Percentiles rank a stretch among this genome's conserved stretches.
Evolutionary conservation across 1,284 basidiomycete genomes (phyloP).

Genomic region (Heterobasidion parviporum): DNA sequence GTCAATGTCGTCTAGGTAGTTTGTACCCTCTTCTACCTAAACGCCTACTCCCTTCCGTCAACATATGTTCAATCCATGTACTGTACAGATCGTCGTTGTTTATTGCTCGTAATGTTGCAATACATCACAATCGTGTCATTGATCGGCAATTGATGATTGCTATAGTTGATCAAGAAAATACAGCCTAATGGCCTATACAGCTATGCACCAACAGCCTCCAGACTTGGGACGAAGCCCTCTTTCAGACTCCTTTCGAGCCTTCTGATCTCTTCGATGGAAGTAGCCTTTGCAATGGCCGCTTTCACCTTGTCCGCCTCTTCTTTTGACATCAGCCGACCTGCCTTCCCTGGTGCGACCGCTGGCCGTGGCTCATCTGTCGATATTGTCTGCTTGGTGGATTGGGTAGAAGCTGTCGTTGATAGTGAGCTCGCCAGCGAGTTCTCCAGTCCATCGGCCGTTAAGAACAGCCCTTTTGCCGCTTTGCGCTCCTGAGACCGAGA

Average conservation of each 20-base stretch:
- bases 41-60: background rate
- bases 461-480: conserved; percentile 66
- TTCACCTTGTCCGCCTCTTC: conserved; percentile 89
- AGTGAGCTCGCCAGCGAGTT: conserved; percentile 79
- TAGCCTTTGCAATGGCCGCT: conserved; percentile 85
- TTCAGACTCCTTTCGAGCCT: conserved; percentile 81
- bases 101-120: too few relatives aligned
- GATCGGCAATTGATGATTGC: too few relatives aligned
- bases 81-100: too few relatives aligned
- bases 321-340: conserved; percentile 83
- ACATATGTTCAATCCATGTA: too few relatives aligned
- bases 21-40: background rate
- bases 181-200: conserved; percentile 18
- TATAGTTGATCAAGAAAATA: conserved; percentile 13
- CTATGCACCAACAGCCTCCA: conserved; percentile 68
- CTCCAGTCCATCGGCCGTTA: conserved; percentile 66
- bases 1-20: background rate
- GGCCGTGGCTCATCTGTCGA: conserved; percentile 68
- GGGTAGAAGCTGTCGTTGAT: conserved; percentile 62
- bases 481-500: conserved; percentile 57
- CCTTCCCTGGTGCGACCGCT: conserved; percentile 49
- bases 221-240: conserved; percentile 77
- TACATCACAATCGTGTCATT: too few relatives aligned
- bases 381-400: conserved; percentile 47
- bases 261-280: conserved; percentile 86